Base-by-base conservation (phyloP, 2,329 filamentous ascomycete species). In the Arthroderma uncinatum region DNA sequence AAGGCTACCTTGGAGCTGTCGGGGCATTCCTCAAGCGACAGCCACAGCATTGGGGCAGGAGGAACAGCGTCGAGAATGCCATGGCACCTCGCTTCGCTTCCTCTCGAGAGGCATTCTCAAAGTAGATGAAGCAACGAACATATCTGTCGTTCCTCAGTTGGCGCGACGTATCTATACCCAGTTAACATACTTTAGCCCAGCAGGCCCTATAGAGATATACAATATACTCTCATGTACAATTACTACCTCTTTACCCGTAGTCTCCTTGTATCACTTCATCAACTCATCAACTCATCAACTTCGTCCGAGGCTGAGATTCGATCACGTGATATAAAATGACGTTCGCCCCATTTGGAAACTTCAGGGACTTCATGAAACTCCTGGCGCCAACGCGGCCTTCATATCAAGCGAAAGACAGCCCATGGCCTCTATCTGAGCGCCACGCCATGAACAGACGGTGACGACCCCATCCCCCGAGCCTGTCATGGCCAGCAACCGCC, bases 1-100 rank as follows among this genome's bases (percentile, higher is more conserved):
- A 98, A 72, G 93, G 93, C 25, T 98, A 97, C 69, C 80, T 98
- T 0, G 93, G 93, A 8, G 83, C 90, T 19, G 93, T 97, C 0
- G 93, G 93, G 1, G 93, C 93, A 0, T 98, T 98, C 69, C 76
- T 98, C 59, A 95, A 92, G 74, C 78, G 90, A 48, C 89, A 95
- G 73, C 92, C 92, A 0, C 80, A 80, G 61, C 94, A 95, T 66
- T 97, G 92, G 92, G 91, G 91, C 0, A 80, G 92, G 40, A 80
- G 90, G 59, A 86, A 84, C 56, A 94, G 88, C 67, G 76, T 91
- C 37, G 87, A 90, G 62, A 78, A 76, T 19, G 62, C 66, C 16
- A 59, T 60, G 23, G 59, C 65, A 60, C 61, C 67, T 54, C 63
- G 66, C 61, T 65, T 66, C 21, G n/a, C 33, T 5, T 34, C 21